These are phyloP conservation scores for Phalaenopsis hybrid DNA, from an alignment of 116 monocot genomes.

Conservation along the genomic window DNA sequence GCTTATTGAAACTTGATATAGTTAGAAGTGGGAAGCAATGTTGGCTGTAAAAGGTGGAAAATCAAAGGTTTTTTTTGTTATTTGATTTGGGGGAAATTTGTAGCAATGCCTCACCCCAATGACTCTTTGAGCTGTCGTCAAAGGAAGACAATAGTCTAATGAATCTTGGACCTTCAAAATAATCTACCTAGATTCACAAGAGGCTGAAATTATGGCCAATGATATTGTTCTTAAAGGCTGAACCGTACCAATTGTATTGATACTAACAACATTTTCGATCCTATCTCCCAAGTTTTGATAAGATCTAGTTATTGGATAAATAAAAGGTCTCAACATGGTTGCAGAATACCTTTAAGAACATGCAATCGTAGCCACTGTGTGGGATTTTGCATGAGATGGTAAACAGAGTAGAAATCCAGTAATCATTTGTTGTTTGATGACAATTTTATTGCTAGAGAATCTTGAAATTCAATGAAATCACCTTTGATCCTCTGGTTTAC, in stretches of 20 bases:
- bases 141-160: background rate
- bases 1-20: background rate
- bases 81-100: background rate
- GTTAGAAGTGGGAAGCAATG: background rate
- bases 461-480: no score
- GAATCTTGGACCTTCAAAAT: background rate
- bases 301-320: background rate
- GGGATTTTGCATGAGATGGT: no score
- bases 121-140: background rate
- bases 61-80: background rate
- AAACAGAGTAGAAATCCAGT: no score
- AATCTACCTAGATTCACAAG: background rate
- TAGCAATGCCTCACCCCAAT: background rate
- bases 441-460: no score
- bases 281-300: background rate
- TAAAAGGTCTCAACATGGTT: no score
- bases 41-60: background rate
- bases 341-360: no score
- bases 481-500: no score
- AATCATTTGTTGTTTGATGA: no score
- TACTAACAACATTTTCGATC: background rate
- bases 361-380: no score
- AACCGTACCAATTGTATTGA: background rate
- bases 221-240: background rate
- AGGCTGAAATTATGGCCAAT: background rate